phyloP scores from a whole-genome alignment of 1,139 yeast genomes.

The Wickerhamomyces sp. region DNA sequence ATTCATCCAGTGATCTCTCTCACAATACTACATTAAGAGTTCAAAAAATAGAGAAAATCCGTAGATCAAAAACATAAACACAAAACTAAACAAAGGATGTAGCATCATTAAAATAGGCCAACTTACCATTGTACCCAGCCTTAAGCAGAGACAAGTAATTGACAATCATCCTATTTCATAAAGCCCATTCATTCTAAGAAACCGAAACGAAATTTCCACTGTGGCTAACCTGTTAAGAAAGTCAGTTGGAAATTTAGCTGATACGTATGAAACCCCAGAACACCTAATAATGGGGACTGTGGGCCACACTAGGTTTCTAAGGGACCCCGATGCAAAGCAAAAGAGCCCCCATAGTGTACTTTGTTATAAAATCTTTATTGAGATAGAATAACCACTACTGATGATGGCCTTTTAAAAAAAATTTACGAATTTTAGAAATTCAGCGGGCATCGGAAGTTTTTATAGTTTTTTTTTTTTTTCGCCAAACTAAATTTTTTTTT shows the following conservation, averaged over 20 bases:
- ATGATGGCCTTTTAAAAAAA: conserved; percentile 33
- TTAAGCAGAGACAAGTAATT: conserved; percentile 15
- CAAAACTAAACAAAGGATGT: conserved; percentile 16
- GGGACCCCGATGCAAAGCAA: conserved; percentile 11
- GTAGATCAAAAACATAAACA: too few relatives aligned
- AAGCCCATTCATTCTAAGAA: conserved; percentile 24
- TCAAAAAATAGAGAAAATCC: too few relatives aligned
- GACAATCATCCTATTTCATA: conserved; percentile 22
- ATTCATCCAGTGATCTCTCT: too few relatives aligned
- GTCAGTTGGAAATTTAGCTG: conserved; percentile 27
- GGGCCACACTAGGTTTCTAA: conserved; percentile 24
- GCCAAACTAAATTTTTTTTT: conserved; percentile 2
- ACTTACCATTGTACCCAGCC: conserved; percentile 15
- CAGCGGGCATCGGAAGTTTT: too few relatives aligned
- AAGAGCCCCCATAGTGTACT: conserved; percentile 22
- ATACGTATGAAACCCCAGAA: conserved; percentile 20
- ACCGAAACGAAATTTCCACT: conserved; percentile 27
- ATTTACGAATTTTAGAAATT: neutral
- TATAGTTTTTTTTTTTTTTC: conserved; percentile 15
- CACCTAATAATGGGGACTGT: conserved; percentile 22
- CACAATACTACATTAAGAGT: too few relatives aligned
- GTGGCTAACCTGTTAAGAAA: conserved; percentile 27
- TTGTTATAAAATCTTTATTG: conserved; percentile 48
- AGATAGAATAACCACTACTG: conserved; percentile 74
- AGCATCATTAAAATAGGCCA: conserved; percentile 24